Conservation (phyloP, 176 grass and related monocot genomes). For the Thinopyrum elongatum region DNA sequence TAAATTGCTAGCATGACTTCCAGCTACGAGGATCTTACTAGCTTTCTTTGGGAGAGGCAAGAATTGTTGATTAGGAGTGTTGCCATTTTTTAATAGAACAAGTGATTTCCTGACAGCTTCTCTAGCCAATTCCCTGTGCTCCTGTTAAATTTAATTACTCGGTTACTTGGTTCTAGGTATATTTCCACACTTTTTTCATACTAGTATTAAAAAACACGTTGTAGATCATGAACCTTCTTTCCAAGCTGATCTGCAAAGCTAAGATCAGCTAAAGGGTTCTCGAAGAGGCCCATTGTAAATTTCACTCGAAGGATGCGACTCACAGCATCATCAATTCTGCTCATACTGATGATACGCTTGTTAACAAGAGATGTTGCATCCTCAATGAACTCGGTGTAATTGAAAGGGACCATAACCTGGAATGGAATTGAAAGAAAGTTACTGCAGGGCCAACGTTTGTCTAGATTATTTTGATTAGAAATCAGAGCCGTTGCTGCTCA, state of each 20-base stretch:
- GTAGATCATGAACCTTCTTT: slow-evolving; percentile 70
- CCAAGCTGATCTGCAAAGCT: slow-evolving; percentile 82
- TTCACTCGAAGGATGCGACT: slow-evolving; percentile 88
- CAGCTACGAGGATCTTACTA: slow-evolving; percentile 81
- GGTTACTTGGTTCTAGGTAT: slow-evolving; percentile 15
- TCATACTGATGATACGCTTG: slow-evolving; percentile 61
- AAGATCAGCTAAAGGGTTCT: slow-evolving; percentile 88
- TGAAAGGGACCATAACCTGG: slow-evolving; percentile 87
- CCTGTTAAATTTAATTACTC: slow-evolving; percentile 50
- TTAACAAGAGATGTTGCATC: slow-evolving; percentile 75
- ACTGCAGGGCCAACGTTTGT: background rate
- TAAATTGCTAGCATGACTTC: slow-evolving; percentile 84
- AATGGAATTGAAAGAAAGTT: background rate
- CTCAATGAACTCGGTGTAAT: slow-evolving; percentile 72
- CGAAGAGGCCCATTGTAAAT: slow-evolving; percentile 97
- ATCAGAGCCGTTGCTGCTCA: background rate
- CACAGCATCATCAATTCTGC: slow-evolving; percentile 95
- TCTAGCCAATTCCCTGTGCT: slow-evolving; percentile 91
- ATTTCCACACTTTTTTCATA: slow-evolving; percentile 13
- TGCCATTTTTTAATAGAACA: slow-evolving; percentile 92
- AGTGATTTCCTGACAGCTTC: slow-evolving; percentile 98
- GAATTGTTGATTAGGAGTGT: slow-evolving; percentile 54
- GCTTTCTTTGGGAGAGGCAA: slow-evolving; percentile 91
- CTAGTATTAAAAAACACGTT: background rate
- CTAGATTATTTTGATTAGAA: slow-evolving; percentile 7